Evolutionary conservation across 2,329 filamentous ascomycete species (phyloP).

Genomic region (Cladosporium sp.): DNA sequence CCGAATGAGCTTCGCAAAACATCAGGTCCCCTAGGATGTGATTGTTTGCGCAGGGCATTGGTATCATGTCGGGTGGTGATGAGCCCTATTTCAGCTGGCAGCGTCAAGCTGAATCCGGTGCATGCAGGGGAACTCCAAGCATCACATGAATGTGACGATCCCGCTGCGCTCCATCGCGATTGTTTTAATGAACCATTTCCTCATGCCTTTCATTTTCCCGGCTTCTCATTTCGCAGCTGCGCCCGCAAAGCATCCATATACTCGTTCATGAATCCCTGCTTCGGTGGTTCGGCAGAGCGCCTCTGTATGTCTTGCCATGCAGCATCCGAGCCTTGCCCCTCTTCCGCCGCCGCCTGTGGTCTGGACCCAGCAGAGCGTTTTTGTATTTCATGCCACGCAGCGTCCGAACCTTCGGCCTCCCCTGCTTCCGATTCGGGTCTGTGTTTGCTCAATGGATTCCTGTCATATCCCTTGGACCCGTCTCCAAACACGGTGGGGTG

Average conservation of each 20-base stretch:
- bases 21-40: too few species aligned
- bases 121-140: too few species aligned
- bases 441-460: not conserved
- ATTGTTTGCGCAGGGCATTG: too few species aligned
- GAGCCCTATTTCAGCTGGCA: too few species aligned
- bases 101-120: too few species aligned
- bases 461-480: slow-evolving; percentile 7
- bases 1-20: too few species aligned
- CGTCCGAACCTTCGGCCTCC: slow-evolving; percentile 21
- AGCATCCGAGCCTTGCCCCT: slow-evolving; percentile 21
- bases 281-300: slow-evolving; percentile 14
- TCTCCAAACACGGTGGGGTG: slow-evolving; percentile 12
- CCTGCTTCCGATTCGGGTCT: not conserved
- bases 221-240: slow-evolving; percentile 21
- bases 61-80: too few species aligned
- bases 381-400: slow-evolving; percentile 24
- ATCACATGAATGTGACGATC: too few species aligned
- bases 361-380: not conserved
- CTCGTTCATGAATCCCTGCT: slow-evolving; percentile 26
- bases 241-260: slow-evolving; percentile 28
- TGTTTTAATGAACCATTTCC: too few species aligned
- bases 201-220: not conserved
- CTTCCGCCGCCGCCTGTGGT: not conserved
- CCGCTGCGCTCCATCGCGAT: too few species aligned
- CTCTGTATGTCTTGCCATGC: slow-evolving; percentile 25